A percentile compares a stretch with the other conserved stretches of the same genome.
Evolutionary conservation across 805 yeast genomes (phyloP).

Genomic region (Candida ficus): DNA sequence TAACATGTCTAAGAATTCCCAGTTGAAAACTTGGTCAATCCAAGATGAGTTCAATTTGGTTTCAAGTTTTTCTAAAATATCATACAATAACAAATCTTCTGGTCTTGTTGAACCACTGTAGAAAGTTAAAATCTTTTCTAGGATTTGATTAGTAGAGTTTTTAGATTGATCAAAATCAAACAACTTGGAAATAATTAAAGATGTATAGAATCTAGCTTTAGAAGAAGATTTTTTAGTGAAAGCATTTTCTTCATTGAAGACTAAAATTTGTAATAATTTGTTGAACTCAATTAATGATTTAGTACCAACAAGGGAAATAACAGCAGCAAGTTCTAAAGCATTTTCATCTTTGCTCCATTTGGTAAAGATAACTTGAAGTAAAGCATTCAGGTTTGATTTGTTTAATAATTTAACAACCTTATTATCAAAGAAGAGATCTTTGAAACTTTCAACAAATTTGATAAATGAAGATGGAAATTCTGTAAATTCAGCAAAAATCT

Average conservation of each 20-base stretch:
- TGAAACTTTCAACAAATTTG: conserved; percentile 30
- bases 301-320: conserved; percentile 34
- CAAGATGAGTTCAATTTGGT: conserved; percentile 48
- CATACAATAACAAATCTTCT: conserved; percentile 58
- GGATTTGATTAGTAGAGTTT: conserved; percentile 42
- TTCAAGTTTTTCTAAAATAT: conserved; percentile 55
- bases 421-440: conserved; percentile 24
- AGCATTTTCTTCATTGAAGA: conserved; percentile 44
- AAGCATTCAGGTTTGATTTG: conserved; percentile 48
- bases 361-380: conserved; percentile 55
- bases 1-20: conserved; percentile 53
- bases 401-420: conserved; percentile 40
- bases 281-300: conserved; percentile 35
- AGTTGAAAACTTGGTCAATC: conserved; percentile 54
- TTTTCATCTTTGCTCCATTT: conserved; percentile 39
- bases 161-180: conserved; percentile 40
- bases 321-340: conserved; percentile 42
- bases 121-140: conserved; percentile 43
- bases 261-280: conserved; percentile 57
- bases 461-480: conserved; percentile 25
- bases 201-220: conserved; percentile 35
- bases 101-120: conserved; percentile 61
- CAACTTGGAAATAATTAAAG: conserved; percentile 44
- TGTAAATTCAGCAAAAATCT: conserved; percentile 50
- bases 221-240: conserved; percentile 27